Conservation (phyloP, 495 filamentous ascomycete genomes). For the Astrothelium macrocarpum region DNA sequence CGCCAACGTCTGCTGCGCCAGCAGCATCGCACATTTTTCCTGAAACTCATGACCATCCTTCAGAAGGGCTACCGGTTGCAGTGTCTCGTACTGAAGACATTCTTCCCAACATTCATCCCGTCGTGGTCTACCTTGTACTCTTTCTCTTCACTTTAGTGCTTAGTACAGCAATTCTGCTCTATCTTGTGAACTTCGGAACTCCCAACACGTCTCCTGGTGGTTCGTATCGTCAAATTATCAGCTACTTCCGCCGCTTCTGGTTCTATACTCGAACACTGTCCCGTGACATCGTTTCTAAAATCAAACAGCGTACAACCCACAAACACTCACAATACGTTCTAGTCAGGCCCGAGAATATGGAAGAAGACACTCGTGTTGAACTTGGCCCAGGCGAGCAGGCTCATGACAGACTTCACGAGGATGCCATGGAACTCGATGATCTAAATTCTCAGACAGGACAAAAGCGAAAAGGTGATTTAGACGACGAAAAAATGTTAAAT, state of each 20-base stretch:
- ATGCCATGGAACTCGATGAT: background rate
- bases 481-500: no score
- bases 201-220: background rate
- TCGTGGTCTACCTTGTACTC: background rate
- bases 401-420: background rate
- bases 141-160: background rate
- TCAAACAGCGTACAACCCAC: background rate
- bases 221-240: background rate
- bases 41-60: background rate
- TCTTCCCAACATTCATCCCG: background rate
- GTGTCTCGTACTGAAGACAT: background rate
- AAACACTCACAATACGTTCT: background rate
- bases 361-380: background rate
- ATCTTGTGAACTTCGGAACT: background rate
- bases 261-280: background rate
- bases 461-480: background rate
- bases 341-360: background rate
- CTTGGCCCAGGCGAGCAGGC: background rate
- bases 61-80: background rate
- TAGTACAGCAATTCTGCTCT: background rate
- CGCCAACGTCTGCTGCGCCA: background rate
- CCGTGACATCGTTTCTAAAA: background rate
- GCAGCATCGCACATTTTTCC: background rate
- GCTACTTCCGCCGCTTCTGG: background rate
- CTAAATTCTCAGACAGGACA: background rate